Base-by-base conservation (phyloP, 2,329 filamentous ascomycete genomes). In the Curvularia lunata region DNA sequence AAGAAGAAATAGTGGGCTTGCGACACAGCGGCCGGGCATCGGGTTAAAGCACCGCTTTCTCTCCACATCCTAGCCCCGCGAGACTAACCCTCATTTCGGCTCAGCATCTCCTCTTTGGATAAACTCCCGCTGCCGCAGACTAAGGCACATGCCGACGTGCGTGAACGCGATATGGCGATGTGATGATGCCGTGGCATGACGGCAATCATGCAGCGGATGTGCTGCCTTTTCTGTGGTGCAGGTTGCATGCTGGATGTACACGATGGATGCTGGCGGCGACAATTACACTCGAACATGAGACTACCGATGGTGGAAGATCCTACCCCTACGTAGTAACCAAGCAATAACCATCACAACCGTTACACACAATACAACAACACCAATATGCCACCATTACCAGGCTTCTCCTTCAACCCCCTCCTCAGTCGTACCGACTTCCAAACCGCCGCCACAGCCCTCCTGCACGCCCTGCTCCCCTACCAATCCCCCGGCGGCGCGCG, bases 401-500 rank as follows among this genome's bases (percentile, higher is more conserved):
- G 65, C 5, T 75, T 75, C 56, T 74, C 73, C 1, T 52, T 71
- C 48, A 75, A 72, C 40, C 10, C 58, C 3, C 73, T 75, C 48
- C 16, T 45, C 21, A 71, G 55, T 3, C 61, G 66, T 28, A 42
- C 37, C n/a, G 68, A 75, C 41, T 71, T 71, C 51, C 67, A 68
- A 21, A 40, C 28, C 12, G 68, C 69, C 16, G 69, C 67, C 12
- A 38, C 67, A 9, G 48, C 69, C 2, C 52, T 75, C 2, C 63
- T 75, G 9, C 63, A 60, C 18, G 63, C 66, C 16, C 52, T 75
- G 1, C 65, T 65, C 43, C 69, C 69, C 1, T 73, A 74, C 12
- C 73, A 74, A 18, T 74, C 72, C 3, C 54, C 65, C 0, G 64
- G 66, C n/a, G 70, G 73, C 30, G 73, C 73, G 7, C 65, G 73